Evolutionary conservation across 1,284 basidiomycete genomes (phyloP).

Genomic region (Sporisorium iseilematis-ciliati): DNA sequence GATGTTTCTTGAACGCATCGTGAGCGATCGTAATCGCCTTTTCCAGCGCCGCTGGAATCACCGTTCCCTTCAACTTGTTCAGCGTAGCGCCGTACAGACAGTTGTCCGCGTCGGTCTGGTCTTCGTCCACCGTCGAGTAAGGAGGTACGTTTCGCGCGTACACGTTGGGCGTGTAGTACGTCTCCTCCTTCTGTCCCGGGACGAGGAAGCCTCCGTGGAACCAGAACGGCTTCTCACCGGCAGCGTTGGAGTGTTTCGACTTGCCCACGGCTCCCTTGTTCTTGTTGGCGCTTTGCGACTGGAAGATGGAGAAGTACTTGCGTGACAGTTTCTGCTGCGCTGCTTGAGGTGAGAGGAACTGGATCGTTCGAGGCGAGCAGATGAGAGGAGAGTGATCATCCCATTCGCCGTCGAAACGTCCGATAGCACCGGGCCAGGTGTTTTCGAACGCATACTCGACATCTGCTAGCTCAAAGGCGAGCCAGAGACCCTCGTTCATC

Average conservation of each 20-base stretch:
- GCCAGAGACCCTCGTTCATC: conserved; percentile 47
- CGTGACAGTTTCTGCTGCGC: conserved; percentile 29
- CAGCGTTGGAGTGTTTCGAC: conserved; percentile 17
- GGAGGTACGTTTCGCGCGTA: conserved; percentile 35
- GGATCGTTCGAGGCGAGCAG: conserved; percentile 39
- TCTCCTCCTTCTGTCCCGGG: conserved; percentile 16
- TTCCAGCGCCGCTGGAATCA: conserved; percentile 15
- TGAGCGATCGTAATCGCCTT: conserved; percentile 33
- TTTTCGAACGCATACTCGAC: conserved; percentile 45
- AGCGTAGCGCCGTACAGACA: conserved; percentile 41
- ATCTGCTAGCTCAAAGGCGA: conserved; percentile 38
- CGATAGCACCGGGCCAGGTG: conserved; percentile 46
- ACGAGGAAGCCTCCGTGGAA: conserved; percentile 37
- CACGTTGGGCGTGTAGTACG: conserved; percentile 44
- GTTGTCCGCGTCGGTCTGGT: conserved; percentile 14
- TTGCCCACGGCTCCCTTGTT: conserved; percentile 8
- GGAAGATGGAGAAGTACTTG: conserved; percentile 32
- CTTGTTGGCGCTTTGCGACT: not conserved
- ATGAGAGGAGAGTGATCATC: conserved; percentile 40
- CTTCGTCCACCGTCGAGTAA: conserved; percentile 28
- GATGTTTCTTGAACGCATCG: conserved; percentile 23
- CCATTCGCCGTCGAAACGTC: conserved; percentile 43
- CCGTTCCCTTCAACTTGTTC: conserved; percentile 36
- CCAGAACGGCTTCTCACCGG: conserved; percentile 43
- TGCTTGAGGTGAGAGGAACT: conserved; percentile 39